These are phyloP conservation scores for Isabelozyma rhagii DNA, from an alignment of 805 yeast species.

Conservation along the genomic window DNA sequence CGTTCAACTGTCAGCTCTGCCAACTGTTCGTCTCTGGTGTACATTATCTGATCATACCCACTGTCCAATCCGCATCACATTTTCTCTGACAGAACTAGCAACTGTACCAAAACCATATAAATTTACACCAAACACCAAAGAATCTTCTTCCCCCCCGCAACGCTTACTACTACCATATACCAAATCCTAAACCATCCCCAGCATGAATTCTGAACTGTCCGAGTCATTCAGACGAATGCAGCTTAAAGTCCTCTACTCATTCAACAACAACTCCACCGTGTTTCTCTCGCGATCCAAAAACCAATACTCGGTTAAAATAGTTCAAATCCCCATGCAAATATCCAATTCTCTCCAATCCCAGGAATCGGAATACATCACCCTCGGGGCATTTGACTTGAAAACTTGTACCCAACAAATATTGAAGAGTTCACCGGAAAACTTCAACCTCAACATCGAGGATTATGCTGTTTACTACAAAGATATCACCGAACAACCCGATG, in stretches of 20 bases:
- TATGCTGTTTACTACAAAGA: constrained; percentile 46
- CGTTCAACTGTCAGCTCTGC: too few species aligned
- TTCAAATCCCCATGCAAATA: constrained; percentile 27
- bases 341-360: constrained; percentile 2
- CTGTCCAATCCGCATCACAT: too few species aligned
- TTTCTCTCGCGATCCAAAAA: constrained; percentile 37
- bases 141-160: neutral
- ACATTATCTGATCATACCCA: too few species aligned
- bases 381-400: constrained; percentile 42
- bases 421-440: constrained; percentile 40
- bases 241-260: constrained; percentile 43
- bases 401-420: constrained; percentile 37
- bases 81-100: too few species aligned
- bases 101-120: too few species aligned
- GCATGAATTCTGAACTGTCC: constrained; percentile 2
- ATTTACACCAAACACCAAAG: neutral
- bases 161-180: neutral
- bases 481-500: constrained; percentile 46
- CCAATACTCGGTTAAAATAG: constrained; percentile 34
- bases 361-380: constrained; percentile 27
- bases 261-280: constrained; percentile 41
- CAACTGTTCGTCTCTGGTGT: too few species aligned
- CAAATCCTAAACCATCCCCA: neutral
- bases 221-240: constrained; percentile 31
- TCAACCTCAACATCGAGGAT: constrained; percentile 34